These are phyloP conservation scores for Phlebiopsis flavidoalba DNA, from an alignment of 768 basidiomycete species.

Conservation along the genomic window DNA sequence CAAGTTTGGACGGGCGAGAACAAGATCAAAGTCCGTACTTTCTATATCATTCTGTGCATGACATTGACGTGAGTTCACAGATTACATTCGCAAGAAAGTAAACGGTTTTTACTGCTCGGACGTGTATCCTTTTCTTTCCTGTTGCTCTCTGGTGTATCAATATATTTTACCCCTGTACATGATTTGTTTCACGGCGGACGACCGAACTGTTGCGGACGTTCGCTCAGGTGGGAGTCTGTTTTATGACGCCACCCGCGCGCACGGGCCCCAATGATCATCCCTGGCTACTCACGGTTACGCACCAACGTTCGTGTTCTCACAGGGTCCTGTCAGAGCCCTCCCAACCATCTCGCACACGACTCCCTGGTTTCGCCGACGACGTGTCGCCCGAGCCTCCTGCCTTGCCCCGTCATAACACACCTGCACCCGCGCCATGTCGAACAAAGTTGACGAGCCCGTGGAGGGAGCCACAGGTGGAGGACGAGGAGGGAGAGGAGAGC, in stretches of 20 bases:
- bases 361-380: conserved; percentile 1
- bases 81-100: conserved; percentile 30
- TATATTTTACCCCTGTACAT: conserved; percentile 1
- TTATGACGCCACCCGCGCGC: conserved; percentile 7
- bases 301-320: conserved; percentile 13
- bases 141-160: conserved; percentile 1
- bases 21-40: conserved; percentile 82
- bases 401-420: background rate
- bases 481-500: conserved; percentile 23
- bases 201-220: background rate
- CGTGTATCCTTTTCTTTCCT: background rate
- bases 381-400: background rate
- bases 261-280: conserved; percentile 6
- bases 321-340: background rate
- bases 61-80: conserved; percentile 3
- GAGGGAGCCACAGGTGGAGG: conserved; percentile 11
- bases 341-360: conserved; percentile 2
- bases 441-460: conserved; percentile 7
- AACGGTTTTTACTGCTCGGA: background rate
- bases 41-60: background rate
- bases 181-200: background rate
- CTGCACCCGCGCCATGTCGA: conserved; percentile 4
- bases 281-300: background rate
- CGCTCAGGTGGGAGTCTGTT: background rate
- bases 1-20: conserved; percentile 95